A percentile compares a stretch with the other conserved stretches of the same genome.
Evolutionary conservation across 768 basidiomycete species (phyloP).

Genomic region (Lactifluus rugatus): DNA sequence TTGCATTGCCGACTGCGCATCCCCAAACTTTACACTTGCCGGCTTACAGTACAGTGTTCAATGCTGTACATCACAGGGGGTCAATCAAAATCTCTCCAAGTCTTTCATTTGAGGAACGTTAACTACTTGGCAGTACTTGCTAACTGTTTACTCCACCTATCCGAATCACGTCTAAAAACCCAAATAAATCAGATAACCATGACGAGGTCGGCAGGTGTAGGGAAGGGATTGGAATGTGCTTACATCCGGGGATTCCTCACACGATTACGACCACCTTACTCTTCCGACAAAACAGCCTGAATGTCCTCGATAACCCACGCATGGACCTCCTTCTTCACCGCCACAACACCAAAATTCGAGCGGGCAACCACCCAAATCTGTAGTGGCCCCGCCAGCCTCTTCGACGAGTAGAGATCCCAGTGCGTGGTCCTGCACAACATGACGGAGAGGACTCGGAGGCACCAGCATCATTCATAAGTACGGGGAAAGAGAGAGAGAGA

Average conservation of each 20-base stretch:
- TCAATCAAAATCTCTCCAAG: too few species aligned
- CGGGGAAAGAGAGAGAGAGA: background rate
- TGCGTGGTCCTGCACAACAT: too few species aligned
- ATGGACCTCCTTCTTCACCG: constrained; percentile 66
- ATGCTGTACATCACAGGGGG: too few species aligned
- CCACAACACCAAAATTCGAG: constrained; percentile 86
- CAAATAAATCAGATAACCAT: too few species aligned
- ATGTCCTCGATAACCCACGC: constrained; percentile 63
- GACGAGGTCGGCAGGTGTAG: too few species aligned
- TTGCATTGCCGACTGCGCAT: constrained; percentile 52
- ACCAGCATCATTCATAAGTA: too few species aligned
- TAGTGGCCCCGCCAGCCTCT: constrained; percentile 86
- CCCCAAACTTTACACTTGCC: constrained; percentile 52
- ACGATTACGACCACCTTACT: background rate
- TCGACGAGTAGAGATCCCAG: constrained; percentile 73
- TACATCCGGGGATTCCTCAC: background rate
- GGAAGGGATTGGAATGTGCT: too few species aligned
- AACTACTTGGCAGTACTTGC: too few species aligned
- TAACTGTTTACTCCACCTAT: too few species aligned
- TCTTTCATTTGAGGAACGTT: too few species aligned
- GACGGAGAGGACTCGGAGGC: too few species aligned
- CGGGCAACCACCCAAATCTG: constrained; percentile 66
- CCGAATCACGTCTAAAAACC: too few species aligned
- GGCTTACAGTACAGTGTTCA: constrained; percentile 54
- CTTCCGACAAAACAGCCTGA: constrained; percentile 36